phyloP scores from a whole-genome alignment of 106 monocot genomes.

The Gastrodia elata region DNA sequence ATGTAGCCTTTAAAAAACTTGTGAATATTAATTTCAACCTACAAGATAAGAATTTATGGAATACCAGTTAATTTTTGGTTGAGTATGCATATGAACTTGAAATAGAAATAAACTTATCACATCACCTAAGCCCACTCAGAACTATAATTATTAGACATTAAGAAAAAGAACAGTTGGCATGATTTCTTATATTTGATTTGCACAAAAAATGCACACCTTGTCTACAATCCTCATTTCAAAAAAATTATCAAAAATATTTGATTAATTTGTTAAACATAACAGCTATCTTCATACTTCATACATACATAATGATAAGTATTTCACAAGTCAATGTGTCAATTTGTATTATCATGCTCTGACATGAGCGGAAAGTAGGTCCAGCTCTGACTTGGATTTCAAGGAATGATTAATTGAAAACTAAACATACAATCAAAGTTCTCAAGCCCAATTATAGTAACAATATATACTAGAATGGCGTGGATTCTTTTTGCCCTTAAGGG shows the following conservation, averaged over 20 bases:
- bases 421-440: neutral
- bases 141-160: neutral
- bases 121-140: neutral
- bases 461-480: neutral
- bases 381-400: too few species aligned
- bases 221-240: too few species aligned
- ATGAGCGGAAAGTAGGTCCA: neutral
- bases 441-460: neutral
- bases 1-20: conserved; percentile 30
- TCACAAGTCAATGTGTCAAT: neutral
- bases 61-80: conserved; percentile 3
- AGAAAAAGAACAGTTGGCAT: too few species aligned
- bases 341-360: neutral
- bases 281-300: neutral
- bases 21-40: conserved; percentile 28
- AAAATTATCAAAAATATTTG: too few species aligned
- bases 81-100: neutral
- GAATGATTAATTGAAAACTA: too few species aligned
- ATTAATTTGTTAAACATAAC: neutral
- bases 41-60: neutral
- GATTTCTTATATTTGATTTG: too few species aligned
- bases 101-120: neutral
- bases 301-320: neutral
- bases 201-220: too few species aligned
- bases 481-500: neutral